Evolutionary conservation across 1,284 basidiomycete genomes (phyloP).

Genomic region (Heterobasidion occidentale): DNA sequence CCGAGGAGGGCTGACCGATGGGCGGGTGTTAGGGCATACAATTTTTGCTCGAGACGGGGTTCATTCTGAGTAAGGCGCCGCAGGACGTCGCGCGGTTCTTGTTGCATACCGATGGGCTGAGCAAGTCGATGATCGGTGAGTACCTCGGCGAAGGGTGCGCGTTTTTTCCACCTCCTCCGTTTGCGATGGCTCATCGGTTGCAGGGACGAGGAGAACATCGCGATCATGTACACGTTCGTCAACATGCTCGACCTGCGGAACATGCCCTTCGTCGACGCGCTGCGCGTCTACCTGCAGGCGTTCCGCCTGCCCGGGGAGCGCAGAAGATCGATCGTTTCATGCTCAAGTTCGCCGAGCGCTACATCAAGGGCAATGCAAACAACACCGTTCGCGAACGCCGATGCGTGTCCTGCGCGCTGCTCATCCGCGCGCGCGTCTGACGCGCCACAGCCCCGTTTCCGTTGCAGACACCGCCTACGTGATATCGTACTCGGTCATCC

Average conservation of each 20-base stretch:
- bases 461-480: slow-evolving; percentile 82
- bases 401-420: slow-evolving; percentile 27
- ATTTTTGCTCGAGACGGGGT: slow-evolving; percentile 85
- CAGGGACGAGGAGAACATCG: slow-evolving; percentile 82
- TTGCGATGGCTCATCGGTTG: slow-evolving; percentile 21
- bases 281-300: slow-evolving; percentile 83
- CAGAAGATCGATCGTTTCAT: slow-evolving; percentile 99
- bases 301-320: slow-evolving; percentile 90
- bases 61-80: slow-evolving; percentile 74
- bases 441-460: not conserved
- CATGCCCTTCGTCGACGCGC: slow-evolving; percentile 78
- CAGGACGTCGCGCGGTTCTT: slow-evolving; percentile 85
- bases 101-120: slow-evolving; percentile 86
- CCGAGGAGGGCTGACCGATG: not conserved
- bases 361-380: slow-evolving; percentile 79
- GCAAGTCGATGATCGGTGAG: slow-evolving; percentile 95
- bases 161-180: not conserved
- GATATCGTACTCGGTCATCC: slow-evolving; percentile 86
- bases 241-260: slow-evolving; percentile 84
- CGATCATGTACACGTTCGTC: slow-evolving; percentile 95
- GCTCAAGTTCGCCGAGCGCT: slow-evolving; percentile 96
- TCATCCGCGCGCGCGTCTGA: not conserved
- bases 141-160: slow-evolving; percentile 93
- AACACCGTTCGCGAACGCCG: slow-evolving; percentile 82
- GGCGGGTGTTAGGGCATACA: slow-evolving; percentile 63